Conservation (phyloP, 2,329 filamentous ascomycete species). For the Colletotrichum tropicale region DNA sequence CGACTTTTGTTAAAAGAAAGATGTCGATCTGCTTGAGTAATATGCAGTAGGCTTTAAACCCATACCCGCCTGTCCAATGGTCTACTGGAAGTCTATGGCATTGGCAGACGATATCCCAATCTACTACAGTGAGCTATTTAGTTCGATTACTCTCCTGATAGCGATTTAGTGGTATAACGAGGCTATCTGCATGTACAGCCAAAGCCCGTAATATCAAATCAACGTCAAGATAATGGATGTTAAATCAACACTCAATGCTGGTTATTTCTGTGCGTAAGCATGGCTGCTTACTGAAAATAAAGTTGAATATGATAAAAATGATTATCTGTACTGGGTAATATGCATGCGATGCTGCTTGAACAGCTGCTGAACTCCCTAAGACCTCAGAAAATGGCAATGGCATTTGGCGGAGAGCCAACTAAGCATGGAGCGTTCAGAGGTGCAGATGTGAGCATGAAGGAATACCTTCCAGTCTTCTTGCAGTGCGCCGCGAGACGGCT, state of each 20-base stretch:
- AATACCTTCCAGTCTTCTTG: conserved; percentile 56
- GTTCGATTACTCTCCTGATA: neutral
- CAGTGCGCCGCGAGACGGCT: conserved; percentile 58
- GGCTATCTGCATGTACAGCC: neutral
- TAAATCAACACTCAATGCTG: neutral
- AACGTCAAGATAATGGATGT: neutral
- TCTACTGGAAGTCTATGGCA: neutral
- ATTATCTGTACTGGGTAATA: neutral
- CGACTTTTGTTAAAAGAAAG: neutral
- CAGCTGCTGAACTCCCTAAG: neutral
- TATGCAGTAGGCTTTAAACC: neutral
- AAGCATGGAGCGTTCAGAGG: conserved; percentile 63
- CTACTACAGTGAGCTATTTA: neutral
- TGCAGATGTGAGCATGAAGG: conserved; percentile 65
- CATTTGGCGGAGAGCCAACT: conserved; percentile 53
- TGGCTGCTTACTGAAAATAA: neutral
- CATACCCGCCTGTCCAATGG: rapidly evolving
- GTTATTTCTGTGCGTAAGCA: neutral
- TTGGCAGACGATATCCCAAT: neutral
- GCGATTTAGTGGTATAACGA: rapidly evolving
- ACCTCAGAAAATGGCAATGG: conserved; percentile 48
- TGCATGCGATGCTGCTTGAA: rapidly evolving
- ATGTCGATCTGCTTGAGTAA: rapidly evolving
- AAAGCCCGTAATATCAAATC: neutral
- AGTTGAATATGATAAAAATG: neutral